Evolutionary conservation across 345 rosid genomes (phyloP).

Genomic region (Moringa oleifera): DNA sequence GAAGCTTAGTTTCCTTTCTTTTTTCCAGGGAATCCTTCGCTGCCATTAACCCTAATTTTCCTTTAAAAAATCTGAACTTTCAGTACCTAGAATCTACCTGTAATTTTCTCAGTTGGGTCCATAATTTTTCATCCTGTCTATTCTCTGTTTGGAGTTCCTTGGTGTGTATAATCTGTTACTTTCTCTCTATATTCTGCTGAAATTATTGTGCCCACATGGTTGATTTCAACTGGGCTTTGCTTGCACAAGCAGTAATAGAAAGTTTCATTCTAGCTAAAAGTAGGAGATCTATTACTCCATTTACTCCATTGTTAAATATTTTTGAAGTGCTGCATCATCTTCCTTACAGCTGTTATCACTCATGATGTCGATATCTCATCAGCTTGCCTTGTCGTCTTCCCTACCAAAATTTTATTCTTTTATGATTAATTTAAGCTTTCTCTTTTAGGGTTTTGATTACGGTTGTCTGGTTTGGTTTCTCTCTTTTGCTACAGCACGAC

Average conservation of each 20-base stretch:
- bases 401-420: constrained; percentile 11
- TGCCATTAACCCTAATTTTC: too few relatives aligned
- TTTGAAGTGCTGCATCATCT: background rate
- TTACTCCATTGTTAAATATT: too few relatives aligned
- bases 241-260: background rate
- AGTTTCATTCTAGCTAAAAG: too few relatives aligned
- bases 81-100: too few relatives aligned
- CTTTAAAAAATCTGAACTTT: too few relatives aligned
- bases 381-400: constrained; percentile 11
- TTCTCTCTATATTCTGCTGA: background rate
- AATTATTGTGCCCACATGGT: background rate
- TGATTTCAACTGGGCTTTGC: too few relatives aligned
- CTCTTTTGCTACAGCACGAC: constrained; percentile 10
- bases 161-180: background rate
- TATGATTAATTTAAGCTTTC: too few relatives aligned
- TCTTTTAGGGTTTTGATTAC: background rate
- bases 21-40: too few relatives aligned
- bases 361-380: background rate
- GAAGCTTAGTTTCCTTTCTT: too few relatives aligned
- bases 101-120: background rate
- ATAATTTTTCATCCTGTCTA: too few relatives aligned
- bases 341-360: background rate
- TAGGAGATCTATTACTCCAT: background rate
- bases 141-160: background rate
- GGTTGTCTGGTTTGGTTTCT: background rate